Base-by-base conservation (phyloP, 148 eudicot genomes). In the Cornus suecica region DNA sequence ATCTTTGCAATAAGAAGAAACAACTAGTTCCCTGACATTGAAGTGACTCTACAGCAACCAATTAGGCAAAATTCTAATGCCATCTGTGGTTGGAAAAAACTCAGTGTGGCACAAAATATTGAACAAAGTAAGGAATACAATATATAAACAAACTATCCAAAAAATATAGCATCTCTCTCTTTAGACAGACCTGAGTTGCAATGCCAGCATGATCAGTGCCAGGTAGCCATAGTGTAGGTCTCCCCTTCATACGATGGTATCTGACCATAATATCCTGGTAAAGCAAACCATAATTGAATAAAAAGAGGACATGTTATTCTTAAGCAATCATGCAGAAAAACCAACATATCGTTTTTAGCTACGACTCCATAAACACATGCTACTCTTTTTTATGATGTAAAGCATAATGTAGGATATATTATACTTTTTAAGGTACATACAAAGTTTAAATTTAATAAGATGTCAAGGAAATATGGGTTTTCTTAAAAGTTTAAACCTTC, bases 171-270 rank as follows among this genome's bases (percentile, higher is more conserved):
- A 22, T 8, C 3, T 60, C 48, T 66, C 78, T 78, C 76, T 25
- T 82, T 78, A 61, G 45, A 48, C 77, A 77, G 80, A 96, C 99
- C 99, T 96, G 99, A 67, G 99, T 96, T 73, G 99, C 99, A 81
- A 96, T 96, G 52, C 99, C 99, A 78, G 99, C 99, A 91, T 96
- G 99, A 84, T 96, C 99, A 54, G 99, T 96, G 79, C 99, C 99
- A 74, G 99, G 99, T 82, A 96, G 86, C 99, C 99, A 96, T 26
- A 96, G 93, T 26, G 98, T 88, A 62, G 97, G 98, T 65, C 90
- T 85, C 65, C 99, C 99, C 86, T 84, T 96, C 99, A 96, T 96
- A n/a, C 99, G 90, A 71, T 93, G 77, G 84, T 93, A 96, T 80
- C 99, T 86, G 64, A 91, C 89, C 99, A 96, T 93, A 68, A 96